Evolutionary conservation across 208 protist genomes (phyloP).

Genomic region (Acanthamoeba castellanii): DNA sequence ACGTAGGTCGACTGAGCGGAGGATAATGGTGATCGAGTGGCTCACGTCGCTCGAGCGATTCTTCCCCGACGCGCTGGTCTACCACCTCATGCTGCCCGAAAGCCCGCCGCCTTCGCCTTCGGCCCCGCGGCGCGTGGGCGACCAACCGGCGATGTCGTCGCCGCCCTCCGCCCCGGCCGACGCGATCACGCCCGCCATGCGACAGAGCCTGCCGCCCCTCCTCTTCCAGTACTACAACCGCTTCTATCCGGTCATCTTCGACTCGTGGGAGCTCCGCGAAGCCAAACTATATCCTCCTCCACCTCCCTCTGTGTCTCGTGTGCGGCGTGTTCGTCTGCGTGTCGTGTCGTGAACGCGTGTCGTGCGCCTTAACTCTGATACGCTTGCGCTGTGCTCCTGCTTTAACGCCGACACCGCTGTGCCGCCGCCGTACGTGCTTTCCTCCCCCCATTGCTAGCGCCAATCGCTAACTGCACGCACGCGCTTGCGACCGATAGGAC

Average conservation of each 20-base stretch:
- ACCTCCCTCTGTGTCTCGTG: not conserved
- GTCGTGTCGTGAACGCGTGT: not conserved
- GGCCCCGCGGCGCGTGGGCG: not conserved
- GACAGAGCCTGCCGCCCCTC: conserved; percentile 32
- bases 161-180: not conserved
- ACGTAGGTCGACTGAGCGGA: not conserved
- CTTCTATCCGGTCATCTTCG: conserved; percentile 64
- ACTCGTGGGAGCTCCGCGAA: conserved; percentile 51
- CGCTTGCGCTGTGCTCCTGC: conserved; percentile 58
- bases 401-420: conserved; percentile 29
- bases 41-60: not conserved
- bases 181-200: not conserved
- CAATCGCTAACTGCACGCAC: not conserved
- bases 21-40: conserved; percentile 41
- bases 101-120: conserved; percentile 28
- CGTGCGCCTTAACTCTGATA: not conserved
- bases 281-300: conserved; percentile 69
- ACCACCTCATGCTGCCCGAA: conserved; percentile 29
- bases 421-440: conserved; percentile 18
- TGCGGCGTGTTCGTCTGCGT: not conserved
- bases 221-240: conserved; percentile 61
- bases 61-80: conserved; percentile 33
- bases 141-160: too few relatives aligned
- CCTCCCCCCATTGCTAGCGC: not conserved
- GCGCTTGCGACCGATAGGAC: not conserved